Conservation (phyloP, 148 eudicot species). For the Diospyros lotus region DNA sequence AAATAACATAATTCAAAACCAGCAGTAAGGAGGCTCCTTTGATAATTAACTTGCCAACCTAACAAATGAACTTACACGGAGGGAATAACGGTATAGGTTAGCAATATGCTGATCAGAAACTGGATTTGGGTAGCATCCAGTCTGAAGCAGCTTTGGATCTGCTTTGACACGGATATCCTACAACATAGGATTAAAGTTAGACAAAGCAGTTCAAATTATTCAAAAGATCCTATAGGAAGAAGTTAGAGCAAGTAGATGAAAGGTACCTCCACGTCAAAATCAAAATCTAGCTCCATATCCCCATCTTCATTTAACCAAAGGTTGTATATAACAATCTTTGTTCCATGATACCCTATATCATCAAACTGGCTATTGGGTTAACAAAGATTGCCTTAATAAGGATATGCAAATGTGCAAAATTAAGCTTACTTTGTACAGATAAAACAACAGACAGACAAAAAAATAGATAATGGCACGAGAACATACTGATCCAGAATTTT, state of each 20-base stretch:
- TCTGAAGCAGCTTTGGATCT: constrained; percentile 17
- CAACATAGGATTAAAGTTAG: constrained; percentile 5
- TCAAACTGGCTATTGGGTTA: constrained; percentile 47
- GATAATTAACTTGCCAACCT: not conserved
- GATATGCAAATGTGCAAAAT: constrained; percentile 9
- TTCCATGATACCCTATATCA: constrained; percentile 58
- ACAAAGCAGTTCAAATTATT: not conserved
- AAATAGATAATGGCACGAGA: no score
- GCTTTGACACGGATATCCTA: constrained; percentile 55
- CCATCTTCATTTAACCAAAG: constrained; percentile 55
- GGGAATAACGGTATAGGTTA: constrained; percentile 42
- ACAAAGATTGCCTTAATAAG: constrained; percentile 6
- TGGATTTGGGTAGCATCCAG: constrained; percentile 7
- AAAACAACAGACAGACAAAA: no score
- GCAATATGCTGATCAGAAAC: constrained; percentile 48
- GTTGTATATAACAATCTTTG: constrained; percentile 55
- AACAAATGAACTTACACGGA: constrained; percentile 37
- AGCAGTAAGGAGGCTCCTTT: not conserved
- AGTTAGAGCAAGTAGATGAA: constrained; percentile 8
- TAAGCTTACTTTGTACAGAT: not conserved
- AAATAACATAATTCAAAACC: not conserved
- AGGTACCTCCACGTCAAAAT: constrained; percentile 48
- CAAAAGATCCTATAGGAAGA: not conserved
- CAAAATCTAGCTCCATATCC: constrained; percentile 54
- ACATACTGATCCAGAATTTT: no score